Conservation (phyloP, 1,139 yeast genomes). For the Debaryomyces coudertii region DNA sequence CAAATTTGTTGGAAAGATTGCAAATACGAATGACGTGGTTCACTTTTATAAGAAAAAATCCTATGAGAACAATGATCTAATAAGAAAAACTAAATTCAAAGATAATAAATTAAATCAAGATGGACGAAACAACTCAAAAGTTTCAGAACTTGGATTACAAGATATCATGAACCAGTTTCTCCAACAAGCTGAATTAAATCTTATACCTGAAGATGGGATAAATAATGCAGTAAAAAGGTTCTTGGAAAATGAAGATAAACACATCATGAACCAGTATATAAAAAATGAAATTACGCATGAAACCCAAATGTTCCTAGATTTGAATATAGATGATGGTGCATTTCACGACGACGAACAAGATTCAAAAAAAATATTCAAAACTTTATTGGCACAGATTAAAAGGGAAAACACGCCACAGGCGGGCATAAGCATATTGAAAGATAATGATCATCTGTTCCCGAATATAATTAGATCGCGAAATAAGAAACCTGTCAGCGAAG, state of each 20-base stretch:
- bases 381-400: slow-evolving; percentile 30
- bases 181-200: slow-evolving; percentile 61
- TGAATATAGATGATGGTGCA: slow-evolving; percentile 40
- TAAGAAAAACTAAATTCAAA: slow-evolving; percentile 26
- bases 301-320: slow-evolving; percentile 54
- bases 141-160: slow-evolving; percentile 21
- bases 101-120: slow-evolving; percentile 26
- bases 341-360: slow-evolving; percentile 33
- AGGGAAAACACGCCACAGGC: slow-evolving; percentile 15
- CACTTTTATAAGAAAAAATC: slow-evolving; percentile 60
- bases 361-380: slow-evolving; percentile 33
- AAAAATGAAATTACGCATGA: slow-evolving; percentile 68
- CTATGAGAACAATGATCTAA: slow-evolving; percentile 11
- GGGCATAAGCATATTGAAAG: background rate
- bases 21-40: slow-evolving; percentile 84
- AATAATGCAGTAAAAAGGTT: slow-evolving; percentile 71
- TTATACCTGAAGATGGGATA: slow-evolving; percentile 78
- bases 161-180: slow-evolving; percentile 57
- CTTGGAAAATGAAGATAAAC: slow-evolving; percentile 82
- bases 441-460: background rate
- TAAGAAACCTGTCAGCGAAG: background rate
- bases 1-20: slow-evolving; percentile 86
- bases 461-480: background rate
- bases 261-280: slow-evolving; percentile 68
- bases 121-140: slow-evolving; percentile 19